phyloP scores from a whole-genome alignment of 2,329 filamentous ascomycete genomes.

The Phyllosticta citribraziliensis region DNA sequence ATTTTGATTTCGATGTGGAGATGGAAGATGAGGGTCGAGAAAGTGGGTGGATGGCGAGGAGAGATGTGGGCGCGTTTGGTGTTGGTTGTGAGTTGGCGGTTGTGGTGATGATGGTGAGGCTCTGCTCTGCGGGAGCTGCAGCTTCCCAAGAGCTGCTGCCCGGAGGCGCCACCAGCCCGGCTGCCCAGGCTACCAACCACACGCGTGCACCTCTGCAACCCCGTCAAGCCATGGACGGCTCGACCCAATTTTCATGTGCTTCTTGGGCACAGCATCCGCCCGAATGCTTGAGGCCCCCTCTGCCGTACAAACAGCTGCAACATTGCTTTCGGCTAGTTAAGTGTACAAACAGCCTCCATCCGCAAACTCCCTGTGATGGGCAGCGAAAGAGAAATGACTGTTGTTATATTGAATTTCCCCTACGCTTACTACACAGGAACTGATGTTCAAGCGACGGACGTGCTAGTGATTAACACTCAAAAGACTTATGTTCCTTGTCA shows the following conservation, averaged over 20 bases:
- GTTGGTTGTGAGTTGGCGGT: not conserved
- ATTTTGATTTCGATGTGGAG: not conserved
- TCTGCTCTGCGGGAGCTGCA: conserved; percentile 4
- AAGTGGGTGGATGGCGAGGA: not conserved
- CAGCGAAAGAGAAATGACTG: too few species aligned
- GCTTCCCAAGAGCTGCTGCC: conserved; percentile 1
- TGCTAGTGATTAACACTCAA: not conserved
- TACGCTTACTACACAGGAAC: not conserved
- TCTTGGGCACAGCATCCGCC: too few species aligned
- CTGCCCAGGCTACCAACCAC: conserved; percentile 1
- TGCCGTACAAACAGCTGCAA: too few species aligned
- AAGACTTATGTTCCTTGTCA: not conserved
- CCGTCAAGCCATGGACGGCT: too few species aligned
- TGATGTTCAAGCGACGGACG: not conserved
- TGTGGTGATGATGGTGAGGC: conserved; percentile 6
- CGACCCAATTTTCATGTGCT: too few species aligned
- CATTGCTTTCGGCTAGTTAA: too few species aligned
- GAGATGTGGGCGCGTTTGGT: not conserved
- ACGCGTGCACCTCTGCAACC: not conserved
- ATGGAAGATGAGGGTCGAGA: not conserved
- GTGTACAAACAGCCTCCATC: too few species aligned
- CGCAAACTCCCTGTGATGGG: too few species aligned
- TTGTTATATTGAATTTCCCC: too few species aligned
- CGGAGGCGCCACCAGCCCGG: not conserved
- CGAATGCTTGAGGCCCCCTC: too few species aligned